phyloP scores from a whole-genome alignment of 768 basidiomycete genomes.

The Mycena leptocephala region DNA sequence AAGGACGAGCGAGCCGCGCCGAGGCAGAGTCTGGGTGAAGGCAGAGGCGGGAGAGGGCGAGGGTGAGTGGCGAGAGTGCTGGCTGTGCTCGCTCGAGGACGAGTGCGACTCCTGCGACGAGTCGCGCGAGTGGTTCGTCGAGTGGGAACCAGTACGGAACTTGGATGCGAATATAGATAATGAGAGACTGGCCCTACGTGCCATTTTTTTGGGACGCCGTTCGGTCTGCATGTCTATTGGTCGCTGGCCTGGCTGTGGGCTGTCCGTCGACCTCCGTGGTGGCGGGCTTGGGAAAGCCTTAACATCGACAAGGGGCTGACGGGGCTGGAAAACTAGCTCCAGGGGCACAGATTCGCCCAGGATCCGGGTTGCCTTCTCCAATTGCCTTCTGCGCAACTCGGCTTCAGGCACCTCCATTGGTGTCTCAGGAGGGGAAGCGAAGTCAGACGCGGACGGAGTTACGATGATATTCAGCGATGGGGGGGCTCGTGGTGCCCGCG shows the following conservation, averaged over 20 bases:
- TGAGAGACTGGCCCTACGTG: conserved; percentile 23
- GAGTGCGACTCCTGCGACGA: conserved; percentile 19
- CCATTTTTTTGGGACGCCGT: conserved; percentile 2
- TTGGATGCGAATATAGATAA: conserved; percentile 16
- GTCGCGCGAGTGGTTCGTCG: conserved; percentile 16
- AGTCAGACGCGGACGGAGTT: not conserved
- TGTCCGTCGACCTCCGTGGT: conserved; percentile 14
- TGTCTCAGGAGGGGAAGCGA: conserved; percentile 22
- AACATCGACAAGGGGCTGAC: conserved; percentile 15
- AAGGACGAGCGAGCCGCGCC: not conserved
- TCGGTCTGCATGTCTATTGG: conserved; percentile 7
- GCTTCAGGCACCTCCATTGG: conserved; percentile 23
- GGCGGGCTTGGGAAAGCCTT: conserved; percentile 21
- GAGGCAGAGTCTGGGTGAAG: not conserved
- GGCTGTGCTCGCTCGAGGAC: conserved; percentile 22
- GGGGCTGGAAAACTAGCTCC: conserved; percentile 31
- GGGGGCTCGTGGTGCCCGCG: conserved; percentile 1
- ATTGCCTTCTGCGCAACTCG: conserved; percentile 26
- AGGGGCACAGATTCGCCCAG: conserved; percentile 29
- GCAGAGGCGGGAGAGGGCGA: not conserved
- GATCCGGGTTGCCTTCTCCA: conserved; percentile 29
- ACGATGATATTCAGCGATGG: not conserved
- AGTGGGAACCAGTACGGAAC: not conserved
- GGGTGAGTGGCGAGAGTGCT: not conserved
- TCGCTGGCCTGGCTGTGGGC: conserved; percentile 4